A percentile compares a stretch with the other conserved stretches of the same genome.
phyloP scores from a whole-genome alignment of 768 basidiomycete genomes.

The Mycena maculata region DNA sequence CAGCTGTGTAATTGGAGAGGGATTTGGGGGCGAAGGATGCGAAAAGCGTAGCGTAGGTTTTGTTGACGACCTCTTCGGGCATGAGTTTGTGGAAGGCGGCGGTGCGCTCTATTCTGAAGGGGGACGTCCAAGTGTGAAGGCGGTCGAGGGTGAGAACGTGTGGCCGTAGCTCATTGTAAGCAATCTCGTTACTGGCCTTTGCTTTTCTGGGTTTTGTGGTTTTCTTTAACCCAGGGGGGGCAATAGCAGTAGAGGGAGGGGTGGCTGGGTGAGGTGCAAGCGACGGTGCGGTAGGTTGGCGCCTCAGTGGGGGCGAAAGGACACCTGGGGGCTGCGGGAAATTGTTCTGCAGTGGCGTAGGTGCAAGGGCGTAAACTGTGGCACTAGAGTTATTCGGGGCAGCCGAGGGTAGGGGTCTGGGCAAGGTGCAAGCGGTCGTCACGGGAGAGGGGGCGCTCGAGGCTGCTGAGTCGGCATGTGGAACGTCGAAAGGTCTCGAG shows the following conservation, averaged over 20 bases:
- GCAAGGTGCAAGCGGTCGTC: too few species aligned
- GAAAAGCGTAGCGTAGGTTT: constrained; percentile 14
- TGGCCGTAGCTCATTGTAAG: neutral
- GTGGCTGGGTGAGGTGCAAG: neutral
- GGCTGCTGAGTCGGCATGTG: too few species aligned
- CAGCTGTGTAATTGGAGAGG: constrained; percentile 46
- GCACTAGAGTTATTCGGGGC: too few species aligned
- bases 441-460: too few species aligned
- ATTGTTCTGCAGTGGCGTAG: too few species aligned
- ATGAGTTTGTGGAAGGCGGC: neutral
- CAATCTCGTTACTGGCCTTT: neutral
- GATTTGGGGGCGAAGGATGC: constrained; percentile 36
- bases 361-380: too few species aligned
- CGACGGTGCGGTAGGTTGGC: neutral
- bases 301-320: too few species aligned
- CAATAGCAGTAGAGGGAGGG: neutral
- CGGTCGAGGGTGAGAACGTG: neutral
- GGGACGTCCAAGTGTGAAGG: neutral
- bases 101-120: neutral
- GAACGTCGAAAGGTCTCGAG: too few species aligned
- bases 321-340: too few species aligned
- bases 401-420: too few species aligned
- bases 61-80: neutral
- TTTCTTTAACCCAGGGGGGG: neutral
- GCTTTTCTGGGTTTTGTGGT: neutral